Base-by-base conservation (phyloP, 352 stramenopile genomes). In the Globisporangium viniferum region DNA sequence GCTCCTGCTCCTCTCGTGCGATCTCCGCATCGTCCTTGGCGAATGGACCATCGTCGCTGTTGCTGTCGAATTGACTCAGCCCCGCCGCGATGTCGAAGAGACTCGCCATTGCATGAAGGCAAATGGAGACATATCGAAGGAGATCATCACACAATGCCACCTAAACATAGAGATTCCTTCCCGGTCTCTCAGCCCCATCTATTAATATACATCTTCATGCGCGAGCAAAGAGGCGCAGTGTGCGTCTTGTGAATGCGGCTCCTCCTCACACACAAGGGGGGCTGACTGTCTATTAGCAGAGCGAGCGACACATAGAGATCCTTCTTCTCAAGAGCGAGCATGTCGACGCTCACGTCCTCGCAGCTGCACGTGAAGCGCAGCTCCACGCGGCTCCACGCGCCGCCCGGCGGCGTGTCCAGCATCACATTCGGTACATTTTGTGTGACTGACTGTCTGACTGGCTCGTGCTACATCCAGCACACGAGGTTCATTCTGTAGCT, bases 301-400 rank as follows among this genome's bases (percentile, higher is more conserved):
- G 31, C 31, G 5, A 33, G 3, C 2, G 31, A 33, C 31, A 33
- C 31, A 33, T 33, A 33, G 31, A 33, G 31, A 33, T 33, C 31
- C 31, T 33, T 33, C 31, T 46, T 46, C 39, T 46, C n/a, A 29
- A 46, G 15, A 36, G 20, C 27, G 3, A 67, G n/a, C 18, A 93
- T 93, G 86, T 92, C 86, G 62, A 92, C 86, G 68, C 78, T 93
- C 56, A 93, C 81, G 63, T 93, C 86, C 22, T 78, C 86, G 48
- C 76, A 93, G 68, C 70, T 93, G 49, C 73, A 89, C 67, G 75
- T 93, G 29, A 91, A 91, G 69, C 84, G 83, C 59, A 93, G 86
- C 78, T 92, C 86, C 36, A 93, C 86, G 29, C 73, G 86, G 12
- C 81, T 91, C 6, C 86, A 92, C 51, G 86, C 83, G 8, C 86